Base-by-base conservation (phyloP, 345 rosid genomes). In the Trapa incisa region DNA sequence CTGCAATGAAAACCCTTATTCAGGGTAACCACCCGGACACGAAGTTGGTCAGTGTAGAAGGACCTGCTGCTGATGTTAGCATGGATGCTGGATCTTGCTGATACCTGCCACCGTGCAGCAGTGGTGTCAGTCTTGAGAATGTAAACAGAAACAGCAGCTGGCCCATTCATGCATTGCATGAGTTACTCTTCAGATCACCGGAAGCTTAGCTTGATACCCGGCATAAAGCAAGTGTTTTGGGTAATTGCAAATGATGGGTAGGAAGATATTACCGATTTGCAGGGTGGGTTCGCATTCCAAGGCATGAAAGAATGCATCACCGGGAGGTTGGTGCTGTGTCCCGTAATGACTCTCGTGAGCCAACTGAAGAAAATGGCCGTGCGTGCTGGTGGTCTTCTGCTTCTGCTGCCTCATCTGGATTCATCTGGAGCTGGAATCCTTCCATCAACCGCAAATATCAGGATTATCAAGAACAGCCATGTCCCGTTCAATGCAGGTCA, bases 21-120 rank as follows among this genome's bases (percentile, higher is more conserved):
- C 81, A 93, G 53, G 97, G 97, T 67, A 93, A 74, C 98, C 98
- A 93, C 73, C 91, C 97, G 38, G 89, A 72, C 96, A 88, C 84
- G 81, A 83, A 93, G 73, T 82, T 90, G 76, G 96, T 88, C 2
- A 37, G 1, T 32, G 45, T 42, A 4, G 45, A 42, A 3, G 45
- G 45, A 42, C 45, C 45, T 8, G 97, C 93, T 47, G 83, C 92
- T 39, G 79, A 81, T 52, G 77, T 84, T 3, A 80, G 79, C 0
- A 80, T 74, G 5, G 86, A 63, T 57, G 78, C 84, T 68, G 45
- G 45, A 42, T 89, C 89, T 17, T 72, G 82, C 47, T 81, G 98
- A 61, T 85, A 90, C 70, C 96, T 89, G 45, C 45, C 4, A 42
- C 45, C 4, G 80, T 73, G 73, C 45, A 32, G 67, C 29, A 22